Conservation (phyloP, 345 rosid genomes). For the Gossypium australe region DNA sequence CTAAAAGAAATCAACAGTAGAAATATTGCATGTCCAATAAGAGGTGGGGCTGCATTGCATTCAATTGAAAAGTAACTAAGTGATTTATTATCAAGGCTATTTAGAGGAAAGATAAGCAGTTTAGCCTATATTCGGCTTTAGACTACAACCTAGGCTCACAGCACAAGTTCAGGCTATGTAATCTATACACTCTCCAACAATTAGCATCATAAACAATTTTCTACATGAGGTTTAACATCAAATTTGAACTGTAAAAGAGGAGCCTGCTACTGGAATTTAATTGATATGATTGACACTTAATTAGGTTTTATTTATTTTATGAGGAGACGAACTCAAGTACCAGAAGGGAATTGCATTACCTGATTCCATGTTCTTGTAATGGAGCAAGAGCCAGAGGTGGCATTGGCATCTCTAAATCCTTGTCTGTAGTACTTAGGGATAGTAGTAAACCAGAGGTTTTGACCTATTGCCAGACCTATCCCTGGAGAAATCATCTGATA, state of each 20-base stretch:
- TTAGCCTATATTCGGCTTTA: slow-evolving; percentile 1
- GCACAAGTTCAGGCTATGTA: not conserved
- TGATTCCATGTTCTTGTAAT: slow-evolving; percentile 46
- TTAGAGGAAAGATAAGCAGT: not conserved
- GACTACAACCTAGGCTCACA: not conserved
- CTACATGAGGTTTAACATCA: not conserved
- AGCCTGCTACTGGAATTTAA: not conserved
- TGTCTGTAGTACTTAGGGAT: slow-evolving; percentile 36
- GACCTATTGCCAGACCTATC: slow-evolving; percentile 21
- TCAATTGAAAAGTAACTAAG: not conserved
- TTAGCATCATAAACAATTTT: slow-evolving; percentile 1
- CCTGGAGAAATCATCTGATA: slow-evolving; percentile 34
- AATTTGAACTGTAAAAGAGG: not conserved
- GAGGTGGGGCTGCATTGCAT: not conserved
- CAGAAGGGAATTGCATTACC: slow-evolving; percentile 35
- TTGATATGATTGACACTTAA: not conserved
- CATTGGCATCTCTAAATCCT: slow-evolving; percentile 88
- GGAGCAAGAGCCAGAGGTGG: slow-evolving; percentile 80
- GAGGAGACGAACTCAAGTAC: not conserved
- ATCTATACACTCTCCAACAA: not conserved
- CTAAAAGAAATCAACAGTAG: slow-evolving; percentile 5
- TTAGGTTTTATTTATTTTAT: not conserved
- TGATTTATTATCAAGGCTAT: not conserved
- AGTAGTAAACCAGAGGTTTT: slow-evolving; percentile 22
- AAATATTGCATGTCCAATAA: slow-evolving; percentile 5